These are phyloP conservation scores for Stagonosporopsis tanaceti DNA, from an alignment of 2,329 filamentous ascomycete genomes.

Conservation along the genomic window DNA sequence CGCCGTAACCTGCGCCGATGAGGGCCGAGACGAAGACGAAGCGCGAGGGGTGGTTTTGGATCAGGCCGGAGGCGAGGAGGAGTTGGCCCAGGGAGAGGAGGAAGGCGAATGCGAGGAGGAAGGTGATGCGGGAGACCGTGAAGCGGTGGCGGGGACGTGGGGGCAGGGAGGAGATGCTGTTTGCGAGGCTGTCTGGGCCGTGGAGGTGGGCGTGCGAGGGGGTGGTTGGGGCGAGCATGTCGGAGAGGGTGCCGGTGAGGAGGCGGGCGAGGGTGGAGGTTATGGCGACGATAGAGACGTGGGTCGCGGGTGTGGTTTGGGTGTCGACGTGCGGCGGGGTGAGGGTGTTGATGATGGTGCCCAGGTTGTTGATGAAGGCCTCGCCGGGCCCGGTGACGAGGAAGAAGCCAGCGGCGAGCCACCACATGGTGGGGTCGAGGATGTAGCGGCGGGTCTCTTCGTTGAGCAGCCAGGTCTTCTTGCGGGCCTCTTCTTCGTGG, in stretches of 20 bases:
- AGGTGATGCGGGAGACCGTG: conserved; percentile 77
- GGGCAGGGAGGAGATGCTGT: conserved; percentile 50
- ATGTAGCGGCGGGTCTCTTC: conserved; percentile 88
- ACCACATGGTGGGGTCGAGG: conserved; percentile 93
- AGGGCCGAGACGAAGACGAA: conserved; percentile 88
- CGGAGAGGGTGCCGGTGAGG: conserved; percentile 87
- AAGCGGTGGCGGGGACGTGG: conserved; percentile 49
- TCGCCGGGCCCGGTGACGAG: conserved; percentile 95
- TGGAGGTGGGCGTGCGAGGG: conserved; percentile 65
- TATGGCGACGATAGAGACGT: conserved; percentile 90
- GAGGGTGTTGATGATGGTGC: conserved; percentile 89
- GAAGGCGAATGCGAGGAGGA: conserved; percentile 78
- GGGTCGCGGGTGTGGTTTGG: conserved; percentile 76
- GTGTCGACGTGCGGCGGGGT: conserved; percentile 67
- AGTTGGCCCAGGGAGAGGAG: conserved; percentile 78
- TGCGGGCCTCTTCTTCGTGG: conserved; percentile 66
- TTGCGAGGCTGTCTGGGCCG: conserved; percentile 53
- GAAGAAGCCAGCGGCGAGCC: conserved; percentile 88
- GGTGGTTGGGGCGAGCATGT: conserved; percentile 74
- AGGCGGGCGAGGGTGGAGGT: conserved; percentile 91
- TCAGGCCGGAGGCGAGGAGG: conserved; percentile 76
- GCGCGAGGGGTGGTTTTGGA: conserved; percentile 76
- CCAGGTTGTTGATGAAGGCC: conserved; percentile 96
- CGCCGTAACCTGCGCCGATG: conserved; percentile 91
- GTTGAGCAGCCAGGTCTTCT: conserved; percentile 91